Conservation (phyloP, 2,329 filamentous ascomycete genomes). For the Alternaria triticimaculans region DNA sequence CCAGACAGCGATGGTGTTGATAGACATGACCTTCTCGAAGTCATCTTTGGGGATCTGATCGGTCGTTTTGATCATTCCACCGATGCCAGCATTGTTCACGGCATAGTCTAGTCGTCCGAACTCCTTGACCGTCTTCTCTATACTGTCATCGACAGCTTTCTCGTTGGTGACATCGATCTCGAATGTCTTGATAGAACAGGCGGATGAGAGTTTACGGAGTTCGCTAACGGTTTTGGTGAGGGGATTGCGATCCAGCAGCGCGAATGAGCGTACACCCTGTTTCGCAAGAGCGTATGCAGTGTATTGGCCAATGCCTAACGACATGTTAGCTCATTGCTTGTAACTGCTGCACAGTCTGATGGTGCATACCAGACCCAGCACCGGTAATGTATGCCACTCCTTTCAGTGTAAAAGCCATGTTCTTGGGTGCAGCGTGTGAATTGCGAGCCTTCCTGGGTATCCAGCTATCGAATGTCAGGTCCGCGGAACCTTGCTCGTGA, state of each 20-base stretch:
- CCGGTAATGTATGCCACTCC: slow-evolving; percentile 60
- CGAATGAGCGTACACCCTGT: slow-evolving; percentile 57
- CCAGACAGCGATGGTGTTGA: slow-evolving; percentile 65
- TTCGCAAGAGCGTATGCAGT: slow-evolving; percentile 57
- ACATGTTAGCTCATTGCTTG: slow-evolving; percentile 4
- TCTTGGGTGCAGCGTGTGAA: neutral
- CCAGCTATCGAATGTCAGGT: neutral
- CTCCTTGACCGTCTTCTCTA: slow-evolving; percentile 51
- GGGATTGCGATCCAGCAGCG: slow-evolving; percentile 57
- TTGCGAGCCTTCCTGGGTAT: neutral
- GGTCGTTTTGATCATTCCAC: slow-evolving; percentile 52
- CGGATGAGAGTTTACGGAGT: slow-evolving; percentile 49
- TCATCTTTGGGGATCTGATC: slow-evolving; percentile 57
- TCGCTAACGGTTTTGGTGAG: slow-evolving; percentile 37
- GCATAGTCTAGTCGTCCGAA: slow-evolving; percentile 64
- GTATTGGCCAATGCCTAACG: slow-evolving; percentile 58
- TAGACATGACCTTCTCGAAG: slow-evolving; percentile 59
- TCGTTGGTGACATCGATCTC: slow-evolving; percentile 57
- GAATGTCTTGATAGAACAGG: slow-evolving; percentile 52
- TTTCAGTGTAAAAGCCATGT: slow-evolving; percentile 51
- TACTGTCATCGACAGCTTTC: slow-evolving; percentile 52
- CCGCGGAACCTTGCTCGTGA: neutral
- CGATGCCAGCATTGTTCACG: slow-evolving; percentile 63
- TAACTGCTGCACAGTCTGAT: neutral
- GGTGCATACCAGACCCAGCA: slow-evolving; percentile 53